A percentile compares a stretch with the other conserved stretches of the same genome.
phyloP scores from a whole-genome alignment of 1,284 basidiomycete genomes.

The Cryptococcus neoformans region DNA sequence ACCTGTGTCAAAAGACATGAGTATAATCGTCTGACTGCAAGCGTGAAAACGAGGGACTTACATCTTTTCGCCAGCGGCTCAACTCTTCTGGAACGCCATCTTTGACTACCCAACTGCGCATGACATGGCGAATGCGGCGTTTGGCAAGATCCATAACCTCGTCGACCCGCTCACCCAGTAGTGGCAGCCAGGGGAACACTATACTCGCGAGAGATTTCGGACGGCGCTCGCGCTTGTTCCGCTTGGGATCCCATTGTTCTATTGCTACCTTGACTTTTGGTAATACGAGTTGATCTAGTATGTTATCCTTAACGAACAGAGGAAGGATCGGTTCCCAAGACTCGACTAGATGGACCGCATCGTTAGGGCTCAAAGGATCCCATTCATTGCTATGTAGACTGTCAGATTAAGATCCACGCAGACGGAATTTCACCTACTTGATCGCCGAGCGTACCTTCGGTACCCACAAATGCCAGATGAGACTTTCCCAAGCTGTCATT shows the following conservation, averaged over 20 bases:
- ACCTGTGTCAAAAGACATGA: slow-evolving; percentile 52
- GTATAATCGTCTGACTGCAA: not conserved
- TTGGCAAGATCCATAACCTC: slow-evolving; percentile 78
- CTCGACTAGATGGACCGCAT: slow-evolving; percentile 79
- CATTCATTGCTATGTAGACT: slow-evolving; percentile 68
- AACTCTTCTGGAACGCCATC: slow-evolving; percentile 75
- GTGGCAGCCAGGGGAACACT: slow-evolving; percentile 94
- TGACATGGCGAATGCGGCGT: slow-evolving; percentile 72
- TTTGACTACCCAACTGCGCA: slow-evolving; percentile 73
- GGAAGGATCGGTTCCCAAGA: slow-evolving; percentile 85
- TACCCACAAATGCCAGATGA: slow-evolving; percentile 93
- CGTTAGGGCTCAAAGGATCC: slow-evolving; percentile 67
- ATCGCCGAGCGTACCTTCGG: slow-evolving; percentile 86
- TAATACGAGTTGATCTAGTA: slow-evolving; percentile 90
- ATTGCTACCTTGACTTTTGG: slow-evolving; percentile 86
- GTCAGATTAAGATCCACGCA: not conserved
- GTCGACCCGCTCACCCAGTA: slow-evolving; percentile 74
- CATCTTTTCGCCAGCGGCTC: slow-evolving; percentile 68
- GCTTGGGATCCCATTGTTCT: slow-evolving; percentile 71
- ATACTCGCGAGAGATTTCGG: slow-evolving; percentile 64
- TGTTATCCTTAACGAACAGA: slow-evolving; percentile 86
- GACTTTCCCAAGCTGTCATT: slow-evolving; percentile 94
- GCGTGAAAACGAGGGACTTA: slow-evolving; percentile 49
- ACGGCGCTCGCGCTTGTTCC: slow-evolving; percentile 2
- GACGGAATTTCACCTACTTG: slow-evolving; percentile 55